Evolutionary conservation across 768 basidiomycete species (phyloP), one percentile per base, ranked within the genome.

Genomic region (Podaxis carcinomalis): DNA sequence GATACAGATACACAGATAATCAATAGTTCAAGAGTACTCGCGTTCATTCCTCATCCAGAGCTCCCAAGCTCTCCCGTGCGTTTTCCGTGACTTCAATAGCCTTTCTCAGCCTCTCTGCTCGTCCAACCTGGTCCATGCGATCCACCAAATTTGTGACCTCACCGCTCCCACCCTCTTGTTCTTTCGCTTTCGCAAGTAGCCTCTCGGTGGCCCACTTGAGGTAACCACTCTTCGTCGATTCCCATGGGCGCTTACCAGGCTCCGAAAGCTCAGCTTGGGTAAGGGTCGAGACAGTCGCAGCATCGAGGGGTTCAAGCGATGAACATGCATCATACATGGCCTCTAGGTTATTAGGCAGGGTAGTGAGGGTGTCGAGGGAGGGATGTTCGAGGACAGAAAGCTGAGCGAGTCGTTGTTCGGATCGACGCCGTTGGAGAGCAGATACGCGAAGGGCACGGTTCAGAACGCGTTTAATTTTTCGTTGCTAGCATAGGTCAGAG

Each of bases 221-320:
- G 19, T 61, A 61, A 13, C 59, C 59, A 36, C 59, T 60, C 59
- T 60, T 60, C 4, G 59, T 60, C 11, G 59, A 61, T 21, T 61
- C 59, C 59, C 59, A 61, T n/a, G 52, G 44, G n/a, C 53, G 59
- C 21, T 61, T 61, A 39, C 59, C 59, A 7, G 59, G 59, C 44
- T 55, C 59, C 5, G 59, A 47, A 37, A 61, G 52, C 19, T 54
- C 52, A 14, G 50, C 59, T 21, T 55, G 52, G n/a, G 52, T 61
- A 14, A 61, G 59, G 4, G 53, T 40, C 13, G 59, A 53, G 32
- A 61, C 13, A 6, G 59, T 55, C 1, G 52, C 36, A 32, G 59
- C 21, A 21, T 61, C 59, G 13, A 61, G 59, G 2, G 59, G 59
- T 4, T 54, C 59, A 6, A 61, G 32, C 1, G 52, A 54, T 5